These are phyloP conservation scores for Sugiyamaella xylanicola DNA, from an alignment of 1,139 yeast genomes.

Conservation along the genomic window DNA sequence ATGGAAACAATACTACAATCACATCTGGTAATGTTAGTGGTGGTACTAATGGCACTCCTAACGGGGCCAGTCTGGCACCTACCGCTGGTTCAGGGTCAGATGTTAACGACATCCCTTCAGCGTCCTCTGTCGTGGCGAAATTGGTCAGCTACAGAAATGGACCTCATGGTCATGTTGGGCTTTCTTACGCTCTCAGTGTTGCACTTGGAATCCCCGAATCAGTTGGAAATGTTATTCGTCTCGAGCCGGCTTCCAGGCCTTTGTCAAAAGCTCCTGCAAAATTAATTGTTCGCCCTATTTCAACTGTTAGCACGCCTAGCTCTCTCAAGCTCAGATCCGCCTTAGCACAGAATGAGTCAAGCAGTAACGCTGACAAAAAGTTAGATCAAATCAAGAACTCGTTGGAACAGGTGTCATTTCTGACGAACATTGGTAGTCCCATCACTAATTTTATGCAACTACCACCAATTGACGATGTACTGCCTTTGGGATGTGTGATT, in stretches of 20 bases:
- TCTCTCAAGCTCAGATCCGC: constrained; percentile 38
- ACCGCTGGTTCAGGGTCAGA: neutral
- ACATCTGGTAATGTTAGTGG: neutral
- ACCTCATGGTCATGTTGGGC: constrained; percentile 53
- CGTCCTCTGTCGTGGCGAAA: constrained; percentile 56
- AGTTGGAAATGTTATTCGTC: constrained; percentile 57
- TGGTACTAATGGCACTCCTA: neutral
- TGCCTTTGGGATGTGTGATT: constrained; percentile 67
- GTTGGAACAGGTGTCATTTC: neutral
- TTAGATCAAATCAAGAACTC: constrained; percentile 12
- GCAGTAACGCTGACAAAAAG: constrained; percentile 12
- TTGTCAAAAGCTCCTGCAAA: constrained; percentile 46
- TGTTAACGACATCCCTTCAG: constrained; percentile 30
- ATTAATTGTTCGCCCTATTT: constrained; percentile 56
- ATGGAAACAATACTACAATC: constrained; percentile 11
- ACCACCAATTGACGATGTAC: constrained; percentile 51
- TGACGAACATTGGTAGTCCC: constrained; percentile 23
- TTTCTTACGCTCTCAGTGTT: constrained; percentile 59
- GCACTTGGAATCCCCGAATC: constrained; percentile 55
- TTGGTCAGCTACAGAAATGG: constrained; percentile 47
- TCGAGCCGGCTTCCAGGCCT: constrained; percentile 54
- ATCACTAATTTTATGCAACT: constrained; percentile 33
- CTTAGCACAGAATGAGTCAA: constrained; percentile 21
- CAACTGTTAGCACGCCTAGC: constrained; percentile 45
- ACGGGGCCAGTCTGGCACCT: neutral